A percentile compares a stretch with the other conserved stretches of the same genome.
Conservation (phyloP, 768 basidiomycete genomes). For the Mycena venus region DNA sequence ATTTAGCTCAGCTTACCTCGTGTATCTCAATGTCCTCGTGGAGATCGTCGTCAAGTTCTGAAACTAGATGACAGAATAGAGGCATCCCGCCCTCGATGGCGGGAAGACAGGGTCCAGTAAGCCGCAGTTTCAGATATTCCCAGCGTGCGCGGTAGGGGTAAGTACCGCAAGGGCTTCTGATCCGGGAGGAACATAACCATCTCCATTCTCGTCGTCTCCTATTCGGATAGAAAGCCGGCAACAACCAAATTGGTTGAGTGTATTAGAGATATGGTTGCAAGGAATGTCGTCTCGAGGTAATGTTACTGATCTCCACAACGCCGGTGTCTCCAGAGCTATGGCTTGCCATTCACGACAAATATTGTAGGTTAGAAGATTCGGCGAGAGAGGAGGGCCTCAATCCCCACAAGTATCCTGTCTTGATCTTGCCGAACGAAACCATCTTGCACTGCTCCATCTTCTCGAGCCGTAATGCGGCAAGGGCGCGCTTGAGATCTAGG, state of each 20-base stretch:
- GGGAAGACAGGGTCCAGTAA: not conserved
- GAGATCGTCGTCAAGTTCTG: too few species aligned
- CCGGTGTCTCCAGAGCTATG: not conserved
- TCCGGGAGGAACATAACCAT: too few species aligned
- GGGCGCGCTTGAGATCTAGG: too few species aligned
- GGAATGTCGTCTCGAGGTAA: not conserved
- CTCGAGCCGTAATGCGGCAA: too few species aligned
- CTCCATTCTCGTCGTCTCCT: too few species aligned
- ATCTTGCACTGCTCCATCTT: too few species aligned
- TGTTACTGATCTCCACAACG: not conserved
- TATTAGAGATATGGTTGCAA: not conserved
- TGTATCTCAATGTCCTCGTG: too few species aligned
- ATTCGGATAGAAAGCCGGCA: not conserved
- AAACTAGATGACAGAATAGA: not conserved
- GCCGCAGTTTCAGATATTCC: too few species aligned
- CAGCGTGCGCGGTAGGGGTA: too few species aligned
- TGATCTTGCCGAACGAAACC: not conserved
- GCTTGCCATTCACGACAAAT: not conserved
- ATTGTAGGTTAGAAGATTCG: not conserved
- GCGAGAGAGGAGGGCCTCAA: too few species aligned
- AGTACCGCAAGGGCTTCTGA: not conserved
- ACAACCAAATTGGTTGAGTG: not conserved
- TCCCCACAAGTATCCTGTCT: not conserved
- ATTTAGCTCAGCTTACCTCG: too few species aligned
- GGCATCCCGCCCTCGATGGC: not conserved